Percentiles rank a stretch among this genome's conserved stretches.
phyloP scores from a whole-genome alignment of 2,329 filamentous ascomycete genomes.

The Gnomoniopsis smithogilvyi region DNA sequence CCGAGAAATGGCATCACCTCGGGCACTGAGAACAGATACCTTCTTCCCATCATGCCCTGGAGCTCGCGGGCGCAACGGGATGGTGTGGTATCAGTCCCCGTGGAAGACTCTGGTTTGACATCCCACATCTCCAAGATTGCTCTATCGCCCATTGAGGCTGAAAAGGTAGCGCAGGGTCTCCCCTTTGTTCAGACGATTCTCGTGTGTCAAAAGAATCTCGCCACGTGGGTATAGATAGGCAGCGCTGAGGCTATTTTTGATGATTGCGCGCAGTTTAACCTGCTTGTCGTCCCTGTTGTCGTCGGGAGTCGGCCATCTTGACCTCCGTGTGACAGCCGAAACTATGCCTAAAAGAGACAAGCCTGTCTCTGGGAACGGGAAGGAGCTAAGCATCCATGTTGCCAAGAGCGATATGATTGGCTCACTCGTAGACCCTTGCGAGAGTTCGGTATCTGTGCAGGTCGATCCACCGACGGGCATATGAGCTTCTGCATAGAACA shows the following conservation, averaged over 20 bases:
- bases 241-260: too few relatives aligned
- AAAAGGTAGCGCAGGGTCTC: not conserved
- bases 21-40: not conserved
- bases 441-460: not conserved
- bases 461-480: slow-evolving; percentile 7
- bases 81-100: not conserved
- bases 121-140: not conserved
- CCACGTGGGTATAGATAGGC: not conserved
- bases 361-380: not conserved
- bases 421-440: not conserved
- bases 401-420: slow-evolving; percentile 1
- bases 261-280: not conserved
- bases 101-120: not conserved
- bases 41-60: not conserved
- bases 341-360: not conserved
- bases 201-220: slow-evolving; percentile 1
- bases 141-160: not conserved
- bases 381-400: not conserved
- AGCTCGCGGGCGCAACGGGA: not conserved
- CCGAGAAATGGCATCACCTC: not conserved
- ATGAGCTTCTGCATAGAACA: not conserved
- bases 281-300: not conserved
- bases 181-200: not conserved
- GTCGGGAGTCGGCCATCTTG: slow-evolving; percentile 7
- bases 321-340: slow-evolving; percentile 1